Evolutionary conservation across 1,139 yeast genomes (phyloP).

Genomic region (Protomyces inouyei): DNA sequence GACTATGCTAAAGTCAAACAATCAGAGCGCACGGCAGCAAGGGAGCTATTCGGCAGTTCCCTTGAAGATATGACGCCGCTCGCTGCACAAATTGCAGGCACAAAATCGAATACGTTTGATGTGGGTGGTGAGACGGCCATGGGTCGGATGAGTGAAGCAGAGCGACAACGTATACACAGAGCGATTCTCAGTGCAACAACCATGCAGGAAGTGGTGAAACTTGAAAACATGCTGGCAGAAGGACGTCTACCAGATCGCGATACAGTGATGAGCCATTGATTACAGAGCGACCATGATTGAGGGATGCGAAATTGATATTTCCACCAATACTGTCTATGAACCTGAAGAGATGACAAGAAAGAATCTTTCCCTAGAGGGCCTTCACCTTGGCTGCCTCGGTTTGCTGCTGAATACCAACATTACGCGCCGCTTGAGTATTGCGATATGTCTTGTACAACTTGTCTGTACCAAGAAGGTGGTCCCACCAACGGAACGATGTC

Average conservation of each 20-base stretch:
- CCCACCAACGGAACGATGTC: conserved; percentile 93
- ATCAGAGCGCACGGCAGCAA: conserved; percentile 49
- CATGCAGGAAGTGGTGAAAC: conserved; percentile 66
- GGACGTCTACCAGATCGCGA: conserved; percentile 28
- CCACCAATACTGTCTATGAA: not conserved
- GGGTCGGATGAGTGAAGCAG: conserved; percentile 51
- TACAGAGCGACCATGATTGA: not conserved
- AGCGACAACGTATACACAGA: conserved; percentile 49
- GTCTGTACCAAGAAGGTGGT: conserved; percentile 72
- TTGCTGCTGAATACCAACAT: conserved; percentile 15
- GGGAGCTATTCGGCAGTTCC: conserved; percentile 46
- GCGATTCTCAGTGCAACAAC: conserved; percentile 60
- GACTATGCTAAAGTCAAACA: conserved; percentile 63
- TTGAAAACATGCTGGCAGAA: conserved; percentile 46
- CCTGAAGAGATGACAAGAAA: not conserved
- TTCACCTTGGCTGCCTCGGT: conserved; percentile 24
- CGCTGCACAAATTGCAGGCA: conserved; percentile 37
- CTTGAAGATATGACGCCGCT: conserved; percentile 38
- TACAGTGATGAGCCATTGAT: not conserved
- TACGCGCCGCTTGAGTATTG: conserved; percentile 20
- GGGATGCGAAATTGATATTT: not conserved
- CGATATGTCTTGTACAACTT: conserved; percentile 30
- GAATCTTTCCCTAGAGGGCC: not conserved
- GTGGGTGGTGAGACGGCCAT: conserved; percentile 29
- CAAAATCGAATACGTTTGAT: conserved; percentile 34